Conservation (phyloP, 2,329 filamentous ascomycete genomes). For the Diaporthe capsici region DNA sequence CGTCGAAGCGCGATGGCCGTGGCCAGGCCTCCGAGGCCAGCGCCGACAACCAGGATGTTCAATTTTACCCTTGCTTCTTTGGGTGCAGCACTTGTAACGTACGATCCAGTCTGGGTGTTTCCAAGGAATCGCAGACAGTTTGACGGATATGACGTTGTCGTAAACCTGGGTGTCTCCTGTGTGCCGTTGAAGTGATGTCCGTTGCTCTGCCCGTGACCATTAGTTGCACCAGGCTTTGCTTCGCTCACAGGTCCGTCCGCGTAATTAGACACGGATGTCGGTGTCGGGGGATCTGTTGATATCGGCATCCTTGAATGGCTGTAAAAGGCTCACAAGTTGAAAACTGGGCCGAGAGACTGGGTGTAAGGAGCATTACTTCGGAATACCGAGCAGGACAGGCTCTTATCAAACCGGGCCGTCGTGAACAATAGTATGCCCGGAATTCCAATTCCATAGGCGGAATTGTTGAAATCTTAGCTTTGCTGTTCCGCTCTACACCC, state of each 20-base stretch:
- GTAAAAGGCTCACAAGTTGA: not conserved
- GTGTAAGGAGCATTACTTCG: not conserved
- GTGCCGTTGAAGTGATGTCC: not conserved
- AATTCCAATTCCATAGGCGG: not conserved
- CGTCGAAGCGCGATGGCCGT: constrained; percentile 55
- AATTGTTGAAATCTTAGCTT: not conserved
- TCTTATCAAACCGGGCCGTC: not conserved
- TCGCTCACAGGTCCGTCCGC: not conserved
- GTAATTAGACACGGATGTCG: not conserved
- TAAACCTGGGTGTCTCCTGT: constrained; percentile 15
- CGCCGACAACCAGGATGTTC: constrained; percentile 54
- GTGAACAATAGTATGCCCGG: not conserved
- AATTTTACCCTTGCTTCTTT: constrained; percentile 39
- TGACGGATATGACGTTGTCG: constrained; percentile 37
- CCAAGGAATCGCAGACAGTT: constrained; percentile 36
- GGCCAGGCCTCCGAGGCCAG: constrained; percentile 58
- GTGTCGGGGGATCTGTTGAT: not conserved
- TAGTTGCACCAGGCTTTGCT: not conserved
- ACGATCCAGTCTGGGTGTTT: not conserved
- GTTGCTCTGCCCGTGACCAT: not conserved
- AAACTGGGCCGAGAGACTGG: not conserved
- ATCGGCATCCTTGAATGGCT: constrained; percentile 27
- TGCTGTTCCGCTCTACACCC: not conserved
- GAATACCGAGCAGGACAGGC: not conserved
- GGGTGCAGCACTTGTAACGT: not conserved